Evolutionary conservation across 225 moss, liverwort and hornwort species (phyloP).

Genomic region (Climacium dendroides): DNA sequence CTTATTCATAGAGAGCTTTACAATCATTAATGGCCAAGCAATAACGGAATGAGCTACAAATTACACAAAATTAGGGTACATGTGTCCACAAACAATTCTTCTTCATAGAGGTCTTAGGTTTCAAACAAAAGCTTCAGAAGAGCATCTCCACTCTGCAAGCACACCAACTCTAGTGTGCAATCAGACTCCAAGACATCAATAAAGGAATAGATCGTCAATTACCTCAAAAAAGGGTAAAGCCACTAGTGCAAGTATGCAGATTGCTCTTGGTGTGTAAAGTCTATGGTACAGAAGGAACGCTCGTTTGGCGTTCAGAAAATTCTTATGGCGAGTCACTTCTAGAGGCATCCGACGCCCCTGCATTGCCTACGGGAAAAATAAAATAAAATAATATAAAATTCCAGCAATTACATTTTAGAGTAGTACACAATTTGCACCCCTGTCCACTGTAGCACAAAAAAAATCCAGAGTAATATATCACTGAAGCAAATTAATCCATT

Average conservation of each 20-base stretch:
- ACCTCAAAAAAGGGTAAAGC: slow-evolving; percentile 47
- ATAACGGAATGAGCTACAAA: neutral
- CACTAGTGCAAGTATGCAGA: slow-evolving; percentile 19
- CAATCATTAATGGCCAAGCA: neutral
- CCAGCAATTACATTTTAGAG: neutral
- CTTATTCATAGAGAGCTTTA: neutral
- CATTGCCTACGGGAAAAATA: slow-evolving; percentile 15
- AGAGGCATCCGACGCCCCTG: slow-evolving; percentile 42
- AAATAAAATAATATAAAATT: neutral
- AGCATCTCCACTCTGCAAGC: neutral
- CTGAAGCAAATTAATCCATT: neutral
- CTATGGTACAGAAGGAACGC: slow-evolving; percentile 23
- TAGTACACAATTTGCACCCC: neutral
- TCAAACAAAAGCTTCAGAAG: neutral
- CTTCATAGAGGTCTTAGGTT: neutral
- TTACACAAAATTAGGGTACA: neutral
- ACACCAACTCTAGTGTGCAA: neutral
- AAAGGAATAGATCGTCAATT: neutral
- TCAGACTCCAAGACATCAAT: neutral
- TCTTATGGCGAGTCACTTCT: slow-evolving; percentile 7
- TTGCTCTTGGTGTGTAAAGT: slow-evolving; percentile 9
- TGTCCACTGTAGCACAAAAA: neutral
- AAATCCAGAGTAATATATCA: neutral
- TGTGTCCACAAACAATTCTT: neutral
- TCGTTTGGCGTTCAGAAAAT: slow-evolving; percentile 15